Evolutionary conservation across 345 rosid genomes (phyloP), one percentile per base, ranked within the genome.

Genomic region (Salix dunnii): DNA sequence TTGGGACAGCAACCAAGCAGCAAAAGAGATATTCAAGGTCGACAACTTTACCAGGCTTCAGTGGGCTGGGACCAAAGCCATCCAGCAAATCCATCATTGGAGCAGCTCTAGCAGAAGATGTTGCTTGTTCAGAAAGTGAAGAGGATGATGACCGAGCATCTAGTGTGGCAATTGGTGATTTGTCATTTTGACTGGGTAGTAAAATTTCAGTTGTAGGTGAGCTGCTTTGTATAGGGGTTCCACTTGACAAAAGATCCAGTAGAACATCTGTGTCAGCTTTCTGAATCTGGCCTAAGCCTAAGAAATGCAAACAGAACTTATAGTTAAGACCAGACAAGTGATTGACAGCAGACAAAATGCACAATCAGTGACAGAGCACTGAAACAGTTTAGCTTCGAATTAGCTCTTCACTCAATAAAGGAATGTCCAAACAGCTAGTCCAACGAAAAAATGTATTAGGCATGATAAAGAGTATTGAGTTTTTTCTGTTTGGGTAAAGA

Each of bases 191-290:
- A 82, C 74, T 77, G 64, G 89, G 74, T 74, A 91, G 88, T 83
- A 93, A 81, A 61, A 92, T 86, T 81, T 88, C 96, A 74, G 78
- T 27, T n/a, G 86, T 70, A 76, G 92, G 74, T 80, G 91, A 76
- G 80, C 74, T 87, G 83, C 74, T 90, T 79, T 87, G 96, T 46
- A 78, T 84, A 73, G 92, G 74, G 55, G 91, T 79, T 83, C 98
- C 98, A 78, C 93, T 88, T 62, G 99, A 96, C 86, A 93, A 82
- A 76, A 93, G 90, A 90, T 92, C 98, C 77, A 93, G 80, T 74
- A 96, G 90, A 77, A 87, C 89, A 87, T 96, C 97, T 40, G 97
- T 79, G 72, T 93, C 90, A 30, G 89, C 89, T 81, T 86, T 95
- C 73, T 93, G 87, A 83, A 91, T 87, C 80, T 86, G 91, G 76